A percentile compares a stretch with the other conserved stretches of the same genome.
Evolutionary conservation across 495 filamentous ascomycete species (phyloP).

Genomic region (Neurospora pannonica): DNA sequence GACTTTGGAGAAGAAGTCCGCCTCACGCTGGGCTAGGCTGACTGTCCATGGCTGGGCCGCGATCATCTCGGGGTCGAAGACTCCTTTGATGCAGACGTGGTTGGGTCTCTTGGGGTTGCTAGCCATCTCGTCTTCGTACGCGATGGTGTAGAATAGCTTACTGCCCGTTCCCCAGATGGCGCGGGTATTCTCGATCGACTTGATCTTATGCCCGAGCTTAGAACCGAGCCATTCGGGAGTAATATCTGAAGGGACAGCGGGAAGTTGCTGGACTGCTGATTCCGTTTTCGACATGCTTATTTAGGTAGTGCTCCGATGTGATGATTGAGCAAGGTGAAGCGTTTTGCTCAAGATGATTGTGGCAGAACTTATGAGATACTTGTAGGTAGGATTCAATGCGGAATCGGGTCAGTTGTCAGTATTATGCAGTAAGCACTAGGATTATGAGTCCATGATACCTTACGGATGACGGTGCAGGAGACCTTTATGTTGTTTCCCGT

Average conservation of each 20-base stretch:
- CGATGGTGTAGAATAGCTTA: conserved; percentile 23
- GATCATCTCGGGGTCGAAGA: conserved; percentile 24
- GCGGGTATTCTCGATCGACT: conserved; percentile 16
- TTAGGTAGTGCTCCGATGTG: not conserved
- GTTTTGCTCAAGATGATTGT: not conserved
- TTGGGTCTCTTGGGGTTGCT: conserved; percentile 9
- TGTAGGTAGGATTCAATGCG: not conserved
- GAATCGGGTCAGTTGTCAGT: not conserved
- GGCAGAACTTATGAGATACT: not conserved
- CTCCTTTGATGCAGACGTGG: conserved; percentile 25
- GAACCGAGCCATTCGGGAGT: conserved; percentile 18
- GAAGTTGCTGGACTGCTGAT: conserved; percentile 4
- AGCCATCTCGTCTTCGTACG: conserved; percentile 13
- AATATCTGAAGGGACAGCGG: conserved; percentile 13
- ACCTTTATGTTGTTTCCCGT: no score
- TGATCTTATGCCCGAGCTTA: conserved; percentile 21
- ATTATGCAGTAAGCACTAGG: not conserved
- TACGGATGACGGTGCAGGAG: not conserved
- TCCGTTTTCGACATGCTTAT: conserved; percentile 2
- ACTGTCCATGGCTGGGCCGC: conserved; percentile 23
- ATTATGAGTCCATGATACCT: not conserved
- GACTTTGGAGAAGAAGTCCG: conserved; percentile 24
- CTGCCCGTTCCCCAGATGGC: conserved; percentile 22
- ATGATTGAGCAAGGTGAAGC: not conserved
- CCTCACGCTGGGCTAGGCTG: conserved; percentile 24